phyloP scores from a whole-genome alignment of 768 basidiomycete species.

The Termitomyces sp. region DNA sequence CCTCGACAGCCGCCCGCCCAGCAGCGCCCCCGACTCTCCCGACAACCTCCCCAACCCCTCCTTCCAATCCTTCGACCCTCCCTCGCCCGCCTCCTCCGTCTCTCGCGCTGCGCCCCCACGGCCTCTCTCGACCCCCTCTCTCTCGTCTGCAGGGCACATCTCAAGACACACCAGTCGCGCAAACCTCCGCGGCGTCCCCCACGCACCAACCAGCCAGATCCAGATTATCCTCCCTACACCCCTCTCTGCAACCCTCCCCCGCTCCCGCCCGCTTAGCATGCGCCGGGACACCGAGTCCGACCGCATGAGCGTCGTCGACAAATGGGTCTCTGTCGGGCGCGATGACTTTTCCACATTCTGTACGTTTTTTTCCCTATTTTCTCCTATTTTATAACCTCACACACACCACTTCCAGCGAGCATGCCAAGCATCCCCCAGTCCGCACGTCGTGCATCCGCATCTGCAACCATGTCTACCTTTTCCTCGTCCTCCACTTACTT shows the following conservation, averaged over 20 bases:
- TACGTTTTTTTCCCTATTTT: neutral
- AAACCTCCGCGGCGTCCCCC: constrained; percentile 55
- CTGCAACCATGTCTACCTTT: constrained; percentile 2
- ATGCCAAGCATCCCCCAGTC: neutral
- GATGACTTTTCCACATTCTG: neutral
- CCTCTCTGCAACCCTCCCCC: constrained; percentile 40
- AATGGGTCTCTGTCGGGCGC: constrained; percentile 29
- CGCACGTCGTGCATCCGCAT: constrained; percentile 4
- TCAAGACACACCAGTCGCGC: constrained; percentile 27
- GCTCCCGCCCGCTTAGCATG: constrained; percentile 6
- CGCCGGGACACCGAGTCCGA: constrained; percentile 12
- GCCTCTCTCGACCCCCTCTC: constrained; percentile 28
- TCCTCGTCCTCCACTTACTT: constrained; percentile 9
- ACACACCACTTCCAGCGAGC: constrained; percentile 1
- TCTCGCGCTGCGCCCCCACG: constrained; percentile 18
- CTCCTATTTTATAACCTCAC: neutral
- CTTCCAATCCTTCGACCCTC: constrained; percentile 12
- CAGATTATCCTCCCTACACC: constrained; percentile 70
- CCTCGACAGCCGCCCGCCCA: constrained; percentile 4
- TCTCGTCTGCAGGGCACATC: constrained; percentile 9
- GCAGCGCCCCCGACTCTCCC: constrained; percentile 9
- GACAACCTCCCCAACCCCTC: constrained; percentile 1
- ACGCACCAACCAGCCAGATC: constrained; percentile 55
- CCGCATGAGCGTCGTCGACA: constrained; percentile 29
- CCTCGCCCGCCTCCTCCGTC: constrained; percentile 19